Conservation (phyloP, 257 asterid species). For the Coffea eugenioides region DNA sequence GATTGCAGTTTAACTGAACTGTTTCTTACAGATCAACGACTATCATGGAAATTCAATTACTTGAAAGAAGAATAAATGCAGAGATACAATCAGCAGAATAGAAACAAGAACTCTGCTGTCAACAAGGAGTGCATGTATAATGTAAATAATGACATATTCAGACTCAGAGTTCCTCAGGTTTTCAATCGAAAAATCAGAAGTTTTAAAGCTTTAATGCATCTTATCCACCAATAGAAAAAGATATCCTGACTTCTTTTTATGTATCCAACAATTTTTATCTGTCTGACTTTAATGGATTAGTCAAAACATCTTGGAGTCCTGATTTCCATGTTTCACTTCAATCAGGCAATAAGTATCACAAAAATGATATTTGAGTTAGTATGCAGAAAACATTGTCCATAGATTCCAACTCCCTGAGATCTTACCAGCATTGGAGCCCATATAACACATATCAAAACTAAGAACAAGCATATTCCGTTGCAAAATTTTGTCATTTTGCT, state of each 20-base stretch:
- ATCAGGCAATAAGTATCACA: not conserved
- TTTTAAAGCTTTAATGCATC: not conserved
- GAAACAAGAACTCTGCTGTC: not conserved
- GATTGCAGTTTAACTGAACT: not conserved
- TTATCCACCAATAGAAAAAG: not conserved
- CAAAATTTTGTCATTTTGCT: constrained; percentile 89
- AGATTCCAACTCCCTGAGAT: not conserved
- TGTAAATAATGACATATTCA: not conserved
- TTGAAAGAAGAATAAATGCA: not conserved
- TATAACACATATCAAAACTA: constrained; percentile 78
- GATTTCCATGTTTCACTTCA: not conserved
- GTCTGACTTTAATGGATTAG: not conserved
- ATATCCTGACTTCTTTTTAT: not conserved
- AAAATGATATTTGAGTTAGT: not conserved
- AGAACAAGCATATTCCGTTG: constrained; percentile 89
- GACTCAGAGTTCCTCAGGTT: not conserved
- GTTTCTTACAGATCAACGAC: not conserved
- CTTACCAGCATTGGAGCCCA: constrained; percentile 99
- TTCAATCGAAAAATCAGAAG: not conserved
- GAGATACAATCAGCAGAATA: not conserved
- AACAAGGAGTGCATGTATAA: not conserved
- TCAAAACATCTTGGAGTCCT: not conserved
- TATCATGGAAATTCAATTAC: not conserved
- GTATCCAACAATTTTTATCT: not conserved
- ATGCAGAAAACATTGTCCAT: not conserved